Evolutionary conservation across 2,329 filamentous ascomycete species (phyloP).

Genomic region (Fonsecaea nubica): DNA sequence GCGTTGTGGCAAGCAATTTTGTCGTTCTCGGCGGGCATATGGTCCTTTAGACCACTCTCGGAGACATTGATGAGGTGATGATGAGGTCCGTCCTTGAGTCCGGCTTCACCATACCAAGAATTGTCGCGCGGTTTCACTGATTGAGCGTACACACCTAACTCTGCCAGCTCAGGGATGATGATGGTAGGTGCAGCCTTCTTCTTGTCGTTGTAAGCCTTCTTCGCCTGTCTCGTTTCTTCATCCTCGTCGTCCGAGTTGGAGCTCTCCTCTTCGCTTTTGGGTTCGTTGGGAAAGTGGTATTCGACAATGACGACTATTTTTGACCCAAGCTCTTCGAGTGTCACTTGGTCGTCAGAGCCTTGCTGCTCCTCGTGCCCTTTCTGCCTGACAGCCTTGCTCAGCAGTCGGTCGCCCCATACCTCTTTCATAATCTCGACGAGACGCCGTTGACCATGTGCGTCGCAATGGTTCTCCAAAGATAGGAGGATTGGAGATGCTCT

Average conservation of each 20-base stretch:
- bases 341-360: slow-evolving; percentile 36
- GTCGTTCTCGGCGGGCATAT: slow-evolving; percentile 31
- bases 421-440: slow-evolving; percentile 39
- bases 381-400: slow-evolving; percentile 35
- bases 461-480: slow-evolving; percentile 40
- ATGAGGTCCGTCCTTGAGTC: slow-evolving; percentile 33
- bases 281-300: slow-evolving; percentile 37
- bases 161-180: slow-evolving; percentile 39
- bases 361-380: slow-evolving; percentile 37
- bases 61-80: slow-evolving; percentile 40
- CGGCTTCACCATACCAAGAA: slow-evolving; percentile 36
- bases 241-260: slow-evolving; percentile 29
- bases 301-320: slow-evolving; percentile 40
- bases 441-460: slow-evolving; percentile 33
- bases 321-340: slow-evolving; percentile 36
- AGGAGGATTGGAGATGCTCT: slow-evolving; percentile 35
- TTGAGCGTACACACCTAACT: slow-evolving; percentile 40
- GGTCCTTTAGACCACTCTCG: slow-evolving; percentile 33
- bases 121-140: slow-evolving; percentile 40
- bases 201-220: slow-evolving; percentile 35
- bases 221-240: slow-evolving; percentile 29
- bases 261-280: slow-evolving; percentile 17
- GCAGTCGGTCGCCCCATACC: slow-evolving; percentile 37
- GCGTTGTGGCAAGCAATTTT: slow-evolving; percentile 37
- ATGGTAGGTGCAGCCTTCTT: slow-evolving; percentile 30